phyloP scores from a whole-genome alignment of 352 stramenopile genomes.

The Pythium vanterpoolii region DNA sequence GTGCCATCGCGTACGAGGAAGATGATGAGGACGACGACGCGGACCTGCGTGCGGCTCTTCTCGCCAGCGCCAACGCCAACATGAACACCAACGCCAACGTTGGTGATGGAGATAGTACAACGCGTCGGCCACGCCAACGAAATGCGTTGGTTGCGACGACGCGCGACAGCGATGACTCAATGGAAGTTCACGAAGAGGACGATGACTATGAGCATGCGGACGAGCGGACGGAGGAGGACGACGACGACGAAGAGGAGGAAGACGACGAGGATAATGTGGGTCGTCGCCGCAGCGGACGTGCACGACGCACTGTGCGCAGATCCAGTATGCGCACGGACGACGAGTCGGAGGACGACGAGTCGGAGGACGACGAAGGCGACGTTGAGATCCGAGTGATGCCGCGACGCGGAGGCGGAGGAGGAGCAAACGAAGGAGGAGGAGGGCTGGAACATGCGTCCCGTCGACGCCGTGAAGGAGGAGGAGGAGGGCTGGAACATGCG shows the following conservation, averaged over 20 bases:
- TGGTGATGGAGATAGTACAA: background rate
- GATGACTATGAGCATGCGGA: constrained; percentile 18
- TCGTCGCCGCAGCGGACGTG: constrained; percentile 36
- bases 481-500: constrained; percentile 1
- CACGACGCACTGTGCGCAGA: constrained; percentile 10
- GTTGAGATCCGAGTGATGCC: constrained; percentile 21
- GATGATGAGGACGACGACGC: constrained; percentile 15
- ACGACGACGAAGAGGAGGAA: constrained; percentile 20
- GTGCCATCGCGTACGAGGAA: constrained; percentile 13
- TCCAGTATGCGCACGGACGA: background rate
- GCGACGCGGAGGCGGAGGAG: constrained; percentile 2
- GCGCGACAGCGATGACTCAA: constrained; percentile 12
- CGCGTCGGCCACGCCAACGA: constrained; percentile 2
- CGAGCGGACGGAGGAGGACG: constrained; percentile 24
- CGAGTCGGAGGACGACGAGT: constrained; percentile 6
- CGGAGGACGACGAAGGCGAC: constrained; percentile 31
- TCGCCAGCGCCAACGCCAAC: constrained; percentile 6
- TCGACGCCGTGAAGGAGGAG: background rate
- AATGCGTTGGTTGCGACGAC: background rate
- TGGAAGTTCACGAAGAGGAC: background rate
- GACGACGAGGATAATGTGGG: constrained; percentile 12
- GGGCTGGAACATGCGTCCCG: constrained; percentile 4
- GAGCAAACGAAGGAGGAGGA: background rate
- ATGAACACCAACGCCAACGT: background rate
- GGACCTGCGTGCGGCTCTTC: background rate